Conservation (phyloP, 495 filamentous ascomycete species). For the Daldinia grandis region DNA sequence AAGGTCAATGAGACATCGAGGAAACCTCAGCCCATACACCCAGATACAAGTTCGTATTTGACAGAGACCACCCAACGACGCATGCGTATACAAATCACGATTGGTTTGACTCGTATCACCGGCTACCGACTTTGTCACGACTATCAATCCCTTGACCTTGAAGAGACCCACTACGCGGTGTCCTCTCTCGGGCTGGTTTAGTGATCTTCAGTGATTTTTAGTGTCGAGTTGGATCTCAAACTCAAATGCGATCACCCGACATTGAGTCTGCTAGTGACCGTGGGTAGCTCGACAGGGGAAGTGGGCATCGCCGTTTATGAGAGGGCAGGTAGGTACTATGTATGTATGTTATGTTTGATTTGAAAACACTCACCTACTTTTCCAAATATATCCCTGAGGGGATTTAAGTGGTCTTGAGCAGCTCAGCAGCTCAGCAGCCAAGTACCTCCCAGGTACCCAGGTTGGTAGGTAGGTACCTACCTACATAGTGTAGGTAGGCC, state of each 20-base stretch:
- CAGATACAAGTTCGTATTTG: not conserved
- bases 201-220: not conserved
- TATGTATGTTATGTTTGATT: no score
- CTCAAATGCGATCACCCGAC: conserved; percentile 22
- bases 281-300: not conserved
- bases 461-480: no score
- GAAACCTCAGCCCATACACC: not conserved
- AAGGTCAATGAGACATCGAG: not conserved
- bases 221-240: conserved; percentile 20
- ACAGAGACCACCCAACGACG: not conserved
- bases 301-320: conserved; percentile 1
- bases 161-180: not conserved
- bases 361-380: not conserved
- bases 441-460: no score
- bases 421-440: no score
- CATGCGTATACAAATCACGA: not conserved
- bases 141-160: not conserved
- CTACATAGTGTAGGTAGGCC: not conserved
- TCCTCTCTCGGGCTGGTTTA: not conserved
- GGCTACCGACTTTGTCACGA: not conserved
- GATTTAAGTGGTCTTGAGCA: not conserved
- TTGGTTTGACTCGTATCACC: not conserved
- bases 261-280: conserved; percentile 11
- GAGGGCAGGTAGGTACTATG: not conserved
- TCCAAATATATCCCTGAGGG: not conserved